phyloP scores from a whole-genome alignment of 2,329 filamentous ascomycete species.

The Fusarium hostae region DNA sequence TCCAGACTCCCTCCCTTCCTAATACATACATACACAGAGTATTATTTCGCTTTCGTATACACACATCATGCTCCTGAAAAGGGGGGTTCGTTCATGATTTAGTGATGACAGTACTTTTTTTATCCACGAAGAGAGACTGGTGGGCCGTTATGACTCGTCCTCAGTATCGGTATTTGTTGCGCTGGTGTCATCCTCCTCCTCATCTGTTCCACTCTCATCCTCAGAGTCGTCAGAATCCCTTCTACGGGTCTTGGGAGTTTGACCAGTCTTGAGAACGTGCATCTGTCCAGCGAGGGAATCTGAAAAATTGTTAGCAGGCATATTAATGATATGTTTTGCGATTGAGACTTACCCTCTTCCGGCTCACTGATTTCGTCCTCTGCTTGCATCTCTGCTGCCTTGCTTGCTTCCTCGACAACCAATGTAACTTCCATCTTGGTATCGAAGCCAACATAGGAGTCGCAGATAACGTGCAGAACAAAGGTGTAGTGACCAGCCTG shows the following conservation, averaged over 20 bases:
- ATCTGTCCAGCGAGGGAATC: conserved; percentile 93
- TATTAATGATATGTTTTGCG: background rate
- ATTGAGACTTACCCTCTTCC: conserved; percentile 81
- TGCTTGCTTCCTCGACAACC: conserved; percentile 87
- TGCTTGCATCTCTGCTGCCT: conserved; percentile 80
- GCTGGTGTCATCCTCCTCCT: conserved; percentile 75
- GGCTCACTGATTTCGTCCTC: conserved; percentile 98
- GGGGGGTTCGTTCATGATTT: conserved; percentile 5
- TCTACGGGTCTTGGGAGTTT: conserved; percentile 67
- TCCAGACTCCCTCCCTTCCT: conserved; percentile 3
- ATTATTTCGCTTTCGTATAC: conserved; percentile 1
- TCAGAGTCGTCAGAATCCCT: conserved; percentile 70
- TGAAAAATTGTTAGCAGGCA: conserved; percentile 53
- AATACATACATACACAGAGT: conserved; percentile 30
- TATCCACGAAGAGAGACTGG: conserved; percentile 5
- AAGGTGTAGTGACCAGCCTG: conserved; percentile 95
- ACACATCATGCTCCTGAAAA: conserved; percentile 18
- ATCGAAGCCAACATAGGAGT: conserved; percentile 95
- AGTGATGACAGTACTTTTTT: conserved; percentile 24
- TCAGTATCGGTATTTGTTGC: conserved; percentile 77
- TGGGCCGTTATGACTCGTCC: conserved; percentile 61
- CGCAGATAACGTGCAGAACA: conserved; percentile 91
- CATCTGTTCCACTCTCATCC: conserved; percentile 83
- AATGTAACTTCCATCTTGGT: conserved; percentile 91
- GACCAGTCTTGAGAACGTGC: conserved; percentile 82